Conservation (phyloP, 179 eudicot genomes). For the Gypsophila paniculata region DNA sequence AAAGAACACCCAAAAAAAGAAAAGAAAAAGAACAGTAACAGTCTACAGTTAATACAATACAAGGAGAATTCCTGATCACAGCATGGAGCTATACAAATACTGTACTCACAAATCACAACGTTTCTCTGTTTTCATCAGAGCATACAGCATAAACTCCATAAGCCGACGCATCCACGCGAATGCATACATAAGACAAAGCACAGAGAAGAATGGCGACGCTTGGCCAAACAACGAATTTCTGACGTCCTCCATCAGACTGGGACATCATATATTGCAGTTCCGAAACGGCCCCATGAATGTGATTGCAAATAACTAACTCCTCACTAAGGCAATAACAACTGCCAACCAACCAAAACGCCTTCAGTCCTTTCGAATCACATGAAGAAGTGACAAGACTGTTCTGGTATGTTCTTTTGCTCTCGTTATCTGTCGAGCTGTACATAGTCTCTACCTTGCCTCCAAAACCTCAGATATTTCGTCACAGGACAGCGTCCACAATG, state of each 20-base stretch:
- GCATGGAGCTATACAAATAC: background rate
- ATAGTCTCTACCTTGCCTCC: conserved; percentile 23
- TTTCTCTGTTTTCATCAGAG: background rate
- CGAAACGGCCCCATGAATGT: background rate
- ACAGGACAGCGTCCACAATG: conserved; percentile 57
- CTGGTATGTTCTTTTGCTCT: background rate
- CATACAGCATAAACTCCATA: background rate
- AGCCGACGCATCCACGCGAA: background rate
- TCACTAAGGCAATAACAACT: conserved; percentile 1
- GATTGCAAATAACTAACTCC: background rate
- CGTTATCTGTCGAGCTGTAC: background rate
- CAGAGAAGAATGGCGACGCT: background rate
- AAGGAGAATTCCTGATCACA: background rate
- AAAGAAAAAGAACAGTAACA: no score
- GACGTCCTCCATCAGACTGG: background rate
- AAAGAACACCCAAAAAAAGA: no score
- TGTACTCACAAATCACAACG: background rate
- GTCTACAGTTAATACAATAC: no score
- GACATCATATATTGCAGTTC: background rate
- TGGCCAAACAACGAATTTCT: background rate
- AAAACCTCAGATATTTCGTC: conserved; percentile 26
- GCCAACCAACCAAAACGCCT: background rate
- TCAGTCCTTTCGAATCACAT: background rate
- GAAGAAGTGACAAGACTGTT: background rate
- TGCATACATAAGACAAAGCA: background rate